These are phyloP conservation scores for Cercospora brassicicola DNA, from an alignment of 2,329 filamentous ascomycete genomes.

Conservation along the genomic window DNA sequence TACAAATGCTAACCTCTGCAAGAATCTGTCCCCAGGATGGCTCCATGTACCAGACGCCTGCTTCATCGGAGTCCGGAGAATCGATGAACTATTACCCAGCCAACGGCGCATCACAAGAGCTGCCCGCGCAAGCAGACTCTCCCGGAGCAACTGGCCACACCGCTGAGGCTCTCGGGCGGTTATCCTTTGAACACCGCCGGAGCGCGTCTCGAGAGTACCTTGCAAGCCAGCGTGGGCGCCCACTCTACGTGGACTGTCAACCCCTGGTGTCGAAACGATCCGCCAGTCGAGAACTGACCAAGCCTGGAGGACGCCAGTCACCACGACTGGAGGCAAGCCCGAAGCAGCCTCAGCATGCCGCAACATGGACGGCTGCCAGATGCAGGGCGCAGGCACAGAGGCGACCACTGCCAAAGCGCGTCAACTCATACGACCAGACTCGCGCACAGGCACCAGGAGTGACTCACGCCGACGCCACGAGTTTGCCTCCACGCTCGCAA, in stretches of 20 bases:
- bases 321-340: neutral
- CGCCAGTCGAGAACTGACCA: slow-evolving; percentile 6
- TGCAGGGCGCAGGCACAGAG: neutral
- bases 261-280: slow-evolving; percentile 11
- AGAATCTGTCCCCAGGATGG: neutral
- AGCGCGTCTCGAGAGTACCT: neutral
- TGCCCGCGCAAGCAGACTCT: slow-evolving; percentile 13
- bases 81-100: slow-evolving; percentile 21
- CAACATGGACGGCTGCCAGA: neutral
- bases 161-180: neutral
- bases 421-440: neutral
- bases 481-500: neutral
- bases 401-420: neutral
- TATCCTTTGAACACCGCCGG: slow-evolving; percentile 5
- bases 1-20: neutral
- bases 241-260: neutral
- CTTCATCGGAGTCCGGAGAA: slow-evolving; percentile 13
- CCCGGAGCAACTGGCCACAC: neutral
- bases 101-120: slow-evolving; percentile 21
- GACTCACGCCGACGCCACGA: neutral
- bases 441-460: neutral
- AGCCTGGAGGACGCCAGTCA: slow-evolving; percentile 9
- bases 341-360: neutral
- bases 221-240: neutral
- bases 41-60: slow-evolving; percentile 1